phyloP scores from a whole-genome alignment of 805 yeast species.

The Wickerhamomyces ciferrii region DNA sequence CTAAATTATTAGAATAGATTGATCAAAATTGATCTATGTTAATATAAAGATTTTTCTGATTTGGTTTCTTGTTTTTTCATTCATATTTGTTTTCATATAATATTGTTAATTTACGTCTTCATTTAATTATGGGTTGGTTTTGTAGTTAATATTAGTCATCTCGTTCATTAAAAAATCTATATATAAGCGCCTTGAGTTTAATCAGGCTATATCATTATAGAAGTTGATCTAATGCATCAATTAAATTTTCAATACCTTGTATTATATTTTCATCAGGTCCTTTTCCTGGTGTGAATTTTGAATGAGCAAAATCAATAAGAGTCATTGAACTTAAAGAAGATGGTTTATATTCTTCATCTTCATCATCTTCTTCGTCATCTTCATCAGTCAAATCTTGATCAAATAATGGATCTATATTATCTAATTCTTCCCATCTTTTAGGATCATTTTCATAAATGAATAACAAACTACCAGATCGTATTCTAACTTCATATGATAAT shows the following conservation, averaged over 20 bases:
- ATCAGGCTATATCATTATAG: too few species aligned
- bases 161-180: too few species aligned
- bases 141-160: not conserved
- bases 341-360: constrained; percentile 19
- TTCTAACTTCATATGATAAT: constrained; percentile 53
- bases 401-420: constrained; percentile 35
- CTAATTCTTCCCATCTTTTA: constrained; percentile 41
- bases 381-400: constrained; percentile 28
- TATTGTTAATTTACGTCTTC: not conserved
- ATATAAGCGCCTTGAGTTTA: too few species aligned
- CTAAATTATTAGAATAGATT: constrained; percentile 62
- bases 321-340: constrained; percentile 51
- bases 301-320: constrained; percentile 89
- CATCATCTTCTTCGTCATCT: constrained; percentile 27
- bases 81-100: not conserved
- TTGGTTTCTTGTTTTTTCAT: not conserved
- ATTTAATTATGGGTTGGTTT: not conserved
- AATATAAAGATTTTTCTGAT: constrained; percentile 2
- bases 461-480: constrained; percentile 69
- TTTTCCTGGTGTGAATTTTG: constrained; percentile 52
- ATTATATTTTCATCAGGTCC: constrained; percentile 72
- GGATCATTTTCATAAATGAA: constrained; percentile 69
- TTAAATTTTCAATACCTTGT: constrained; percentile 62
- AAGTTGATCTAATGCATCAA: constrained; percentile 33
- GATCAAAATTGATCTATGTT: not conserved